Evolutionary conservation across 805 yeast species (phyloP).

Genomic region (Cyberlindnera galapagoensis): DNA sequence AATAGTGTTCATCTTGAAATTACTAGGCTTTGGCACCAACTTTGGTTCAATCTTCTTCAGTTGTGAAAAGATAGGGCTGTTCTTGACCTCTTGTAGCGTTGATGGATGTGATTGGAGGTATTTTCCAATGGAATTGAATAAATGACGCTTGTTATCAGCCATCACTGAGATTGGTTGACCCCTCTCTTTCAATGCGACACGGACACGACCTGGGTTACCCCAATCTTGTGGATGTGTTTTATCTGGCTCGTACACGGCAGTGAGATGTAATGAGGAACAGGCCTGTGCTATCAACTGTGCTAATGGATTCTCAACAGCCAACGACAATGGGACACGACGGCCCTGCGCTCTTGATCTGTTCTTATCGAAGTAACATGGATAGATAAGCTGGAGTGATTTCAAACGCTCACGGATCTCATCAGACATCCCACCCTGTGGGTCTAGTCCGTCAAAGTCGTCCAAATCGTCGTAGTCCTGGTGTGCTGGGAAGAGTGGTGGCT

Average conservation of each 20-base stretch:
- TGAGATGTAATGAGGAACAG: slow-evolving; percentile 29
- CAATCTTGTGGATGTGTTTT: slow-evolving; percentile 94
- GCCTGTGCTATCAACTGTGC: slow-evolving; percentile 83
- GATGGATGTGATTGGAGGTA: slow-evolving; percentile 67
- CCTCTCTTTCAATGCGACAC: slow-evolving; percentile 57
- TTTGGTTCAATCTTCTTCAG: slow-evolving; percentile 47
- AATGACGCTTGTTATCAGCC: slow-evolving; percentile 53
- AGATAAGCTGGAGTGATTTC: slow-evolving; percentile 64
- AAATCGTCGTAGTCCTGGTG: slow-evolving; percentile 3
- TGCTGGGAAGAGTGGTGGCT: slow-evolving; percentile 6
- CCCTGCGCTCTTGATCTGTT: slow-evolving; percentile 74
- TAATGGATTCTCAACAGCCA: slow-evolving; percentile 80
- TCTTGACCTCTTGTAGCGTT: slow-evolving; percentile 52
- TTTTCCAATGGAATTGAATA: slow-evolving; percentile 53
- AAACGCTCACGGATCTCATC: slow-evolving; percentile 59
- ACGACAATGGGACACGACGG: slow-evolving; percentile 62
- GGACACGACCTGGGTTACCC: slow-evolving; percentile 95
- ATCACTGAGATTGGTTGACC: slow-evolving; percentile 33
- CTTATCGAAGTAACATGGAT: slow-evolving; percentile 90
- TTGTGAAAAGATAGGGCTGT: slow-evolving; percentile 62
- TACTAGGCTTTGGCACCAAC: slow-evolving; percentile 72
- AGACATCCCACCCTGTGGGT: slow-evolving; percentile 27
- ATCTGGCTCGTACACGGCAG: slow-evolving; percentile 59
- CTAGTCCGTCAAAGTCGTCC: slow-evolving; percentile 16
- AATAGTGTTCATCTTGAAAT: slow-evolving; percentile 77